A percentile compares a stretch with the other conserved stretches of the same genome.
These are phyloP conservation scores for Wickerhamiella vanderwaltii DNA, from an alignment of 805 yeast species.

Conservation along the genomic window DNA sequence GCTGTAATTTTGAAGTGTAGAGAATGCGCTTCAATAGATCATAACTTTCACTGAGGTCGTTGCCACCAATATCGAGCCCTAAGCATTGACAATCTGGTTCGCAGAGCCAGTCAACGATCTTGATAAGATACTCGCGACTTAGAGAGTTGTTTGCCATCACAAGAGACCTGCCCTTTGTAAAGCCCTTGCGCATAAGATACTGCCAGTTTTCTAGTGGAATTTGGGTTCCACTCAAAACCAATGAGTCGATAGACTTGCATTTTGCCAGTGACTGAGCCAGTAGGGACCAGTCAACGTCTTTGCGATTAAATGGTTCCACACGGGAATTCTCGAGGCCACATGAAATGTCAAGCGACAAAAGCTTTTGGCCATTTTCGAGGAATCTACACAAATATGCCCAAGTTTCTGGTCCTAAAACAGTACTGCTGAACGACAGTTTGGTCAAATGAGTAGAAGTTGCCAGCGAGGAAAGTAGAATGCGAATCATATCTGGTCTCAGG, in stretches of 20 bases:
- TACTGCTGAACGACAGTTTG: slow-evolving; percentile 66
- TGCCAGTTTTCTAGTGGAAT: slow-evolving; percentile 41
- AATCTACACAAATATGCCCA: slow-evolving; percentile 77
- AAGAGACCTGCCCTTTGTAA: slow-evolving; percentile 45
- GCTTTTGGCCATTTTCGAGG: slow-evolving; percentile 42
- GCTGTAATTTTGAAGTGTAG: slow-evolving; percentile 40
- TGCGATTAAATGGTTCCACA: slow-evolving; percentile 34
- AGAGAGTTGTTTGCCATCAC: slow-evolving; percentile 72
- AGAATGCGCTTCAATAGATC: slow-evolving; percentile 20
- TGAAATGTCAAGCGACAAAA: slow-evolving; percentile 23
- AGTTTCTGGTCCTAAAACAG: slow-evolving; percentile 55
- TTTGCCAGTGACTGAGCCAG: slow-evolving; percentile 55
- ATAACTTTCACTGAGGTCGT: slow-evolving; percentile 37
- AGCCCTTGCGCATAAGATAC: slow-evolving; percentile 30
- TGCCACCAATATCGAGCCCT: slow-evolving; percentile 78
- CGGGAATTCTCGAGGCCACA: slow-evolving; percentile 20
- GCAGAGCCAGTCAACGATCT: slow-evolving; percentile 48
- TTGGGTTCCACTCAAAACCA: slow-evolving; percentile 67
- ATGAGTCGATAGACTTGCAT: slow-evolving; percentile 68
- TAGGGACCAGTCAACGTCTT: slow-evolving; percentile 73
- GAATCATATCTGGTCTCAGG: slow-evolving; percentile 63
- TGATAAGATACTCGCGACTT: slow-evolving; percentile 42
- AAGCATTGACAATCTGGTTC: slow-evolving; percentile 33
- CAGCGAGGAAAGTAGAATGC: slow-evolving; percentile 58
- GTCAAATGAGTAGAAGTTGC: slow-evolving; percentile 53